Evolutionary conservation across 2,329 filamentous ascomycete genomes (phyloP), one percentile per base, ranked within the genome.

Genomic region (Ceratocystis albifundus): DNA sequence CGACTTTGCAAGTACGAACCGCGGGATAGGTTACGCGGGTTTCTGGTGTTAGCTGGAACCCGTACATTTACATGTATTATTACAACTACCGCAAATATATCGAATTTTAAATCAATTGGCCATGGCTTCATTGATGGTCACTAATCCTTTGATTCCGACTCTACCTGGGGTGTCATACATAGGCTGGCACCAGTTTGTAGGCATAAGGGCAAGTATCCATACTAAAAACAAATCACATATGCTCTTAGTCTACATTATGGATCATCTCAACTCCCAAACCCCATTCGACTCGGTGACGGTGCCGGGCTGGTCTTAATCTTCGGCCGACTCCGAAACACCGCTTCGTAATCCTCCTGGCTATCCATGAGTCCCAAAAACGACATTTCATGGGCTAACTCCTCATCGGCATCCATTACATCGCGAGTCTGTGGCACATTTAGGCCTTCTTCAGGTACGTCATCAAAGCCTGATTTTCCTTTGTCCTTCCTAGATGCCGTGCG

Each of bases 281-380:
- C 64, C 64, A 62, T 64, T 15, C 66, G 64, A 28, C 62, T 75
- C 1, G 82, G 82, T 66, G 78, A 82, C 7, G 78, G 77, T 1
- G 85, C 74, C 1, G 91, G 90, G 73, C 90, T 96, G 10, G 84
- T 83, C 69, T 87, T 86, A 70, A 96, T 84, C 74, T 86, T 88
- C 0, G 92, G 92, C 70, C 92, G 77, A 69, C 89, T 92, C 76
- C 87, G 89, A 74, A 96, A 96, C 0, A 96, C 87, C 30, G 87
- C 88, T 68, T 88, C 87, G 74, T 90, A 88, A 68, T 95, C 90
- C 70, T 90, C 86, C 65, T 86, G 81, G 17, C 68, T 80, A 17
- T 70, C 80, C 66, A 96, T 85, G 50, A 96, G 76, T 69, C 87
- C 82, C 72, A 93, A 80, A 7, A 88, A 80, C 0, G 84, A 80